Base-by-base conservation (phyloP, 805 yeast species). In the Candida golubevii region DNA sequence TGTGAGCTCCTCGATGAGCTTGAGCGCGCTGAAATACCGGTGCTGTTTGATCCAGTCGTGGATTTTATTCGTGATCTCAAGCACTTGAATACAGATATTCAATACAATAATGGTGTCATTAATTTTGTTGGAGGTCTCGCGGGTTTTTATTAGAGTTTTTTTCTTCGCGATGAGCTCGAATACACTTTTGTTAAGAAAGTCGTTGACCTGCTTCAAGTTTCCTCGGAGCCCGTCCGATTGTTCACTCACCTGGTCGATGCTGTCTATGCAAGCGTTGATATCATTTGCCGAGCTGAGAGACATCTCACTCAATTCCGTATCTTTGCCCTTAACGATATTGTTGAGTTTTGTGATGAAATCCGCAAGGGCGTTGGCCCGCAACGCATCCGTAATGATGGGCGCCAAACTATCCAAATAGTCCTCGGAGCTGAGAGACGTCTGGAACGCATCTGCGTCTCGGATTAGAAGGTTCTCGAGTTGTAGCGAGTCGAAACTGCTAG, bases 51-150 rank as follows among this genome's bases (percentile, higher is more conserved):
- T 84, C 58, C 90, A 69, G 33, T 86, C 90, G 59, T 88, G 88
- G 39, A 89, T 86, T 56, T 82, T 85, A 64, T 89, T 90, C 12
- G 95, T 85, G 53, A 85, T 76, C 57, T 90, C 96, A 44, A 91
- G 72, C 8, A 90, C 90, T 51, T 85, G 88, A 23, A 90, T 70
- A 53, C 95, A 85, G 39, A 82, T 74, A 43, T 77, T 79, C 31
- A 91, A 78, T 15, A 88, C 80, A 33, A 77, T 73, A 7, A 78
- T 78, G 0, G 96, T 83, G 52, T 85, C 88, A 42, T 78, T 77
- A 48, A 91, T 82, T 59, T 85, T 86, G 41, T 69, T 67, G 13
- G 80, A 73, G 7, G 84, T 77, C 51, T 81, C 82, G 53, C 83
- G 84, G 47, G 80, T 69, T 41, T 79, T 79, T 23, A 85, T 67